These are phyloP conservation scores for Ballota nigra DNA, from an alignment of 257 asterid species.

Conservation along the genomic window DNA sequence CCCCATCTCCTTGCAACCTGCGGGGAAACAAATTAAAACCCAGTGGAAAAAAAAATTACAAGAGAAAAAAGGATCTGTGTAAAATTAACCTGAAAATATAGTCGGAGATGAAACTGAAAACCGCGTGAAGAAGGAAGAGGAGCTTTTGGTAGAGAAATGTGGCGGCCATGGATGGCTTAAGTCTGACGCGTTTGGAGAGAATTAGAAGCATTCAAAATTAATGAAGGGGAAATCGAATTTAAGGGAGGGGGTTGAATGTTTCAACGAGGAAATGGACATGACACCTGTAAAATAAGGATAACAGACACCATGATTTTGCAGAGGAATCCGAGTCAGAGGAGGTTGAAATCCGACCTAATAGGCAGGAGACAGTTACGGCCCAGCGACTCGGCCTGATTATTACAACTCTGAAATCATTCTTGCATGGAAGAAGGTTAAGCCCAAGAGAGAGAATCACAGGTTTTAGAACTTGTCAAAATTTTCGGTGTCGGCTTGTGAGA, in stretches of 20 bases:
- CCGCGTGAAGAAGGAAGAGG: constrained; percentile 32
- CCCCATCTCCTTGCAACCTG: constrained; percentile 36
- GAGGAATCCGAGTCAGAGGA: constrained; percentile 33
- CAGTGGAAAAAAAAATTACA: neutral
- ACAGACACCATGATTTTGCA: constrained; percentile 17
- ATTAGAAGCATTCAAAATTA: constrained; percentile 32
- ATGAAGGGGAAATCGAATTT: constrained; percentile 16
- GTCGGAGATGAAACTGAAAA: constrained; percentile 42
- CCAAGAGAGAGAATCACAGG: neutral
- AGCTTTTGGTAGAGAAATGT: constrained; percentile 40
- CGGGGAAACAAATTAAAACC: neutral
- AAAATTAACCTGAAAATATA: constrained; percentile 46
- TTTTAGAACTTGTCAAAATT: constrained; percentile 2
- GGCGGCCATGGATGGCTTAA: constrained; percentile 40
- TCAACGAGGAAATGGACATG: constrained; percentile 46
- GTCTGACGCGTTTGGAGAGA: constrained; percentile 14
- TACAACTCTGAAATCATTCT: too few relatives aligned
- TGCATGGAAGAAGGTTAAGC: neutral
- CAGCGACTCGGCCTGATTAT: constrained; percentile 38
- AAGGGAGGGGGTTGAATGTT: constrained; percentile 52
- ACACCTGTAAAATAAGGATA: constrained; percentile 35
- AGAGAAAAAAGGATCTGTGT: neutral
- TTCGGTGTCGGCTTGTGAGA: constrained; percentile 29
- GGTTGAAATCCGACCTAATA: constrained; percentile 65
- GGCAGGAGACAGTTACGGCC: constrained; percentile 47